A percentile compares a stretch with the other conserved stretches of the same genome.
Evolutionary conservation across 495 filamentous ascomycete species (phyloP).

Genomic region (Daldinia childiae): DNA sequence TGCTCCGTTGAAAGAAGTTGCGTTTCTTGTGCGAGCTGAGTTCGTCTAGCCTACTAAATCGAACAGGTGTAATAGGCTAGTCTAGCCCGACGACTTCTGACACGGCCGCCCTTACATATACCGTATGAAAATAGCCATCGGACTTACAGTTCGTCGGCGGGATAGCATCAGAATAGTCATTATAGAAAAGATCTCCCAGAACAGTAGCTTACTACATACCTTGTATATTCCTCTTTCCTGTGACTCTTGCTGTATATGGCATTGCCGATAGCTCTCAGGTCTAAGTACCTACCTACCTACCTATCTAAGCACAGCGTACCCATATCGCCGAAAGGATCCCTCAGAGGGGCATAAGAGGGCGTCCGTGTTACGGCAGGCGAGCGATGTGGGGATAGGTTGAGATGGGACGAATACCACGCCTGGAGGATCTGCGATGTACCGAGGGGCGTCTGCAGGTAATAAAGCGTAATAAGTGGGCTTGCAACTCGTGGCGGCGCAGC

Average conservation of each 20-base stretch:
- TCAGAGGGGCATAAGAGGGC: neutral
- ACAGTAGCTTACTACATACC: neutral
- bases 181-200: neutral
- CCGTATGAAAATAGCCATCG: neutral
- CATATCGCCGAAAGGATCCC: conserved; percentile 7
- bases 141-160: neutral
- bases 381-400: neutral
- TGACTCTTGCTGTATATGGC: neutral
- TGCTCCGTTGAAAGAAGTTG: neutral
- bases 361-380: neutral
- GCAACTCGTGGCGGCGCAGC: conserved; percentile 1
- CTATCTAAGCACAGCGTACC: neutral
- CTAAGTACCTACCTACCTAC: neutral
- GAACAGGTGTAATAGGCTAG: neutral
- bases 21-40: conserved; percentile 17
- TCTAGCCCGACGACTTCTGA: too few species aligned
- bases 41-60: neutral
- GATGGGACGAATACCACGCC: neutral
- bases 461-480: neutral
- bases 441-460: conserved; percentile 31
- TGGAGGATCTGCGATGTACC: conserved; percentile 37
- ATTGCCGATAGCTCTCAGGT: neutral
- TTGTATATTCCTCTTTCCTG: neutral
- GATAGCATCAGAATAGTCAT: neutral
- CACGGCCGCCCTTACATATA: too few species aligned